Conservation (phyloP, 179 eudicot species). For the Vitellaria paradoxa region DNA sequence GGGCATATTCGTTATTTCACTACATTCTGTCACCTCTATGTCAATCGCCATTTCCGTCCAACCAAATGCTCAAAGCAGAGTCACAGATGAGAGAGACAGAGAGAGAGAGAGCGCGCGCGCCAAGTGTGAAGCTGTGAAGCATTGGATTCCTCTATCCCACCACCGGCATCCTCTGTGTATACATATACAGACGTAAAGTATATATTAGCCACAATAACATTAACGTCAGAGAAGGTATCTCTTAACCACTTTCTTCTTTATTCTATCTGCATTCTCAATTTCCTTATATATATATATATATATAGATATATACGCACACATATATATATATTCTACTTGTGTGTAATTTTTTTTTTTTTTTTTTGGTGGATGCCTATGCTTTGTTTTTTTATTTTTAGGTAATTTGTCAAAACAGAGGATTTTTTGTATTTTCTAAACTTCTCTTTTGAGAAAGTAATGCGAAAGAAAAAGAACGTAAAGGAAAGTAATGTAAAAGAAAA, state of each 20-base stretch:
- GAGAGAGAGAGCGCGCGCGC: no score
- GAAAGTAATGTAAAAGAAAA: background rate
- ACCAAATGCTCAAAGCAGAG: background rate
- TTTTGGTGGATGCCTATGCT: no score
- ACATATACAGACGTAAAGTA: background rate
- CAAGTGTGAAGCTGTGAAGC: background rate
- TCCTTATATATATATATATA: background rate
- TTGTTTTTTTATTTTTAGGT: background rate
- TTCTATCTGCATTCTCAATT: background rate
- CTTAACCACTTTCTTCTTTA: constrained; percentile 2
- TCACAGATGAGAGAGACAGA: background rate
- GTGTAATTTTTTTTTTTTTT: background rate
- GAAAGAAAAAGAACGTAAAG: no score
- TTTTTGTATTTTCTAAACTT: background rate
- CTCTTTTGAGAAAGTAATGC: no score
- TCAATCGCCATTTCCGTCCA: background rate
- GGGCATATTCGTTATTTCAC: constrained; percentile 7
- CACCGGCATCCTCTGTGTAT: background rate
- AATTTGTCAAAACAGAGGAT: background rate
- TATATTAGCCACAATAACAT: background rate
- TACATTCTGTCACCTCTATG: background rate
- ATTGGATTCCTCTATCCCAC: constrained; percentile 6
- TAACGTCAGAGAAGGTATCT: constrained; percentile 6
- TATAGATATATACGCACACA: no score
- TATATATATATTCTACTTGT: background rate